These are phyloP conservation scores for Neoconidiobolus thromboides DNA, from an alignment of 371 early-diverging fungal species.

Conservation along the genomic window DNA sequence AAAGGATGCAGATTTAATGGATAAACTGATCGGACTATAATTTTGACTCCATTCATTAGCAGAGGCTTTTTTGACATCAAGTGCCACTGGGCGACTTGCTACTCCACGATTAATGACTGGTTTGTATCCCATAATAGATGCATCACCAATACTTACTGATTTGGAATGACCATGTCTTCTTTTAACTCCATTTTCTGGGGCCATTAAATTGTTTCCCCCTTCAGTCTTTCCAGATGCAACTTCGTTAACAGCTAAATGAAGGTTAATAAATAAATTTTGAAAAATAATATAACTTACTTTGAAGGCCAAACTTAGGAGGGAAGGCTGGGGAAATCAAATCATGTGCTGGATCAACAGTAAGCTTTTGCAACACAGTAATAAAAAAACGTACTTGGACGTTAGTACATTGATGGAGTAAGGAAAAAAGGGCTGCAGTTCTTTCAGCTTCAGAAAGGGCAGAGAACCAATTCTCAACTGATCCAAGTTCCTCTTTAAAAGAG, in stretches of 20 bases:
- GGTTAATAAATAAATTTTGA: not conserved
- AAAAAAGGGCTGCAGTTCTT: slow-evolving; percentile 75
- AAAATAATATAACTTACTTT: not conserved
- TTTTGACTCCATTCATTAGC: too few species aligned
- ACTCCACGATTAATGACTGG: too few species aligned
- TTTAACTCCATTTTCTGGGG: too few species aligned
- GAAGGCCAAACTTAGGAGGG: not conserved
- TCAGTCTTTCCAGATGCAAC: too few species aligned
- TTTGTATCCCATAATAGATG: too few species aligned
- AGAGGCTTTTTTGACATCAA: too few species aligned
- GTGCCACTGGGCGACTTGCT: too few species aligned
- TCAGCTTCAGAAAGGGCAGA: slow-evolving; percentile 72
- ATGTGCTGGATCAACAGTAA: not conserved
- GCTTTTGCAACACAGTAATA: slow-evolving; percentile 54
- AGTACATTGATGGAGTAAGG: slow-evolving; percentile 69
- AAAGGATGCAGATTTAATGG: too few species aligned
- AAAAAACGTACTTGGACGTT: slow-evolving; percentile 84
- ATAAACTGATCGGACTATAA: too few species aligned
- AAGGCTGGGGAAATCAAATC: slow-evolving; percentile 9
- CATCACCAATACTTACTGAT: too few species aligned
- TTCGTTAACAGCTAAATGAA: not conserved
- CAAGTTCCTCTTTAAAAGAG: slow-evolving; percentile 79
- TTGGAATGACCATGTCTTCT: too few species aligned
- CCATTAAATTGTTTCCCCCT: too few species aligned
- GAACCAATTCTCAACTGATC: slow-evolving; percentile 90